phyloP scores from a whole-genome alignment of 257 asterid species.

The Penstemon newberryi region DNA sequence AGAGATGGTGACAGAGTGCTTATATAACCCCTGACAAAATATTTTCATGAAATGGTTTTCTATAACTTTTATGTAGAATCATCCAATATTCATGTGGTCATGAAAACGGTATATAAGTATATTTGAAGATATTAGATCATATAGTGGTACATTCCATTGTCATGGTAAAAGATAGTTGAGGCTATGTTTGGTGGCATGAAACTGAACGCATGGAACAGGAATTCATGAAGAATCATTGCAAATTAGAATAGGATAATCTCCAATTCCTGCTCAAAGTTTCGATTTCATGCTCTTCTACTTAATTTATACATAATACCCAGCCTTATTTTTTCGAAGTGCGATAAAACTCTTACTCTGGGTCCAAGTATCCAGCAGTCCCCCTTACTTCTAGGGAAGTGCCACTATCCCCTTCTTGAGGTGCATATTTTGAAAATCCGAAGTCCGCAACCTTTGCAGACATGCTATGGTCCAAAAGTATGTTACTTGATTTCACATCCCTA shows the following conservation, averaged over 20 bases:
- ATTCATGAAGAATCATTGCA: background rate
- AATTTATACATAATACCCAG: slow-evolving; percentile 5
- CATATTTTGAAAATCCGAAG: slow-evolving; percentile 85
- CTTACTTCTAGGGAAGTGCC: slow-evolving; percentile 60
- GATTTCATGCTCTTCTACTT: background rate
- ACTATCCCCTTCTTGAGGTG: slow-evolving; percentile 92
- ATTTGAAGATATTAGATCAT: background rate
- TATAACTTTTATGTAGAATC: background rate
- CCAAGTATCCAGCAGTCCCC: slow-evolving; percentile 89
- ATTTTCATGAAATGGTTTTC: slow-evolving; percentile 12
- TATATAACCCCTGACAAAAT: background rate
- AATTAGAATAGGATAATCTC: background rate
- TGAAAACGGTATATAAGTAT: background rate
- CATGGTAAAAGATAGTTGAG: background rate
- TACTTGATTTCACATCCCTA: slow-evolving; percentile 92
- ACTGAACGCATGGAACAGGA: background rate
- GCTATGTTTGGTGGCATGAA: background rate
- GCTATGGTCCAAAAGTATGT: slow-evolving; percentile 86
- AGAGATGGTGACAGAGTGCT: background rate
- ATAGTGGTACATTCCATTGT: background rate
- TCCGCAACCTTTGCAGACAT: slow-evolving; percentile 93
- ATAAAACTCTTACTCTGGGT: slow-evolving; percentile 63
- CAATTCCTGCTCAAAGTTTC: background rate
- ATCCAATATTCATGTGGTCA: background rate
- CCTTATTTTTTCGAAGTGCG: slow-evolving; percentile 4